Conservation (phyloP, 2,329 filamentous ascomycete genomes). For the Chalaropsis ovoidea region DNA sequence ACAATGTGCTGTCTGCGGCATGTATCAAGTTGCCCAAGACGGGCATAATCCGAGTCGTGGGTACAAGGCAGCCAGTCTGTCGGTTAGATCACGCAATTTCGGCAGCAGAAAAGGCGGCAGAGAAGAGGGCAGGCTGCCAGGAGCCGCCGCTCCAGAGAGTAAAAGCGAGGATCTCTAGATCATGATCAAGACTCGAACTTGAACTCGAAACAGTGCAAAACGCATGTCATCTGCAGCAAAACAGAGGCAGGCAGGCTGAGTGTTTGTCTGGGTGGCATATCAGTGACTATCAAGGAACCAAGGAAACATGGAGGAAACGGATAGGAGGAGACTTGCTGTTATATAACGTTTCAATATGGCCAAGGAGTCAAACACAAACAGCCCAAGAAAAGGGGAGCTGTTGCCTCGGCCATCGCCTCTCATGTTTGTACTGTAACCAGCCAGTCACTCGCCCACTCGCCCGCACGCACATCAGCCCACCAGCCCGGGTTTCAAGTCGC, state of each 20-base stretch:
- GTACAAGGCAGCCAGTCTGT: not conserved
- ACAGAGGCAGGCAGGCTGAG: not conserved
- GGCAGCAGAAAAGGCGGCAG: not conserved
- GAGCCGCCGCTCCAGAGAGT: too few relatives aligned
- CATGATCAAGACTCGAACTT: not conserved
- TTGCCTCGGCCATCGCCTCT: not conserved
- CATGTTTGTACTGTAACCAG: not conserved
- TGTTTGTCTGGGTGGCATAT: not conserved
- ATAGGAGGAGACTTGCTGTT: not conserved
- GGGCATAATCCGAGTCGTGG: not conserved
- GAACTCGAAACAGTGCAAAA: not conserved
- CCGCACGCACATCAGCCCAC: not conserved
- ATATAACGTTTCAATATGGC: not conserved
- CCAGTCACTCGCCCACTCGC: not conserved
- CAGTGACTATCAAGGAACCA: too few relatives aligned
- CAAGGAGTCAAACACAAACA: not conserved
- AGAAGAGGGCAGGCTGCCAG: too few relatives aligned
- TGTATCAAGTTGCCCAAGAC: constrained; percentile 2
- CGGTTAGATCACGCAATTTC: not conserved
- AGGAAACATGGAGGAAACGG: not conserved
- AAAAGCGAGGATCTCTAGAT: not conserved
- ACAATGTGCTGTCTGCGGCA: not conserved
- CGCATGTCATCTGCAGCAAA: not conserved
- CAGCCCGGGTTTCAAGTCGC: not conserved
- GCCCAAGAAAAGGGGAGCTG: not conserved